Evolutionary conservation across 495 filamentous ascomycete genomes (phyloP).

Genomic region (Neurospora tetraspora): DNA sequence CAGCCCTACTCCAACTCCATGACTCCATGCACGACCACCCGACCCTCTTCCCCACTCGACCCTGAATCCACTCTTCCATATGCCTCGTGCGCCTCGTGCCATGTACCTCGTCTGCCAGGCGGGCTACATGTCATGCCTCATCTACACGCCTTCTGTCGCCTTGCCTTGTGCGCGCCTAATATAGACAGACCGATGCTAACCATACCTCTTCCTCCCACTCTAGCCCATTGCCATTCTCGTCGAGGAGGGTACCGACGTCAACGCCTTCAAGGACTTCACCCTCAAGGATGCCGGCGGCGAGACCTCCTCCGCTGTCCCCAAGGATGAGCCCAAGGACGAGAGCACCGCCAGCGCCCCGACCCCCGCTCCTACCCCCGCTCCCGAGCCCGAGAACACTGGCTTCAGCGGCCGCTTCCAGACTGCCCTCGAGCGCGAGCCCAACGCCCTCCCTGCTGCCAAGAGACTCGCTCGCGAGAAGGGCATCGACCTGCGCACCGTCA

Average conservation of each 20-base stretch:
- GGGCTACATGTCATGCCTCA: not conserved
- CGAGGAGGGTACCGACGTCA: slow-evolving; percentile 78
- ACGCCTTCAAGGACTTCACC: slow-evolving; percentile 80
- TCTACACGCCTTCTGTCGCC: not conserved
- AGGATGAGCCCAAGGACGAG: slow-evolving; percentile 44
- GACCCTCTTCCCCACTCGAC: slow-evolving; percentile 9
- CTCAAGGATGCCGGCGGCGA: slow-evolving; percentile 84
- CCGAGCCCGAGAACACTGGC: slow-evolving; percentile 62
- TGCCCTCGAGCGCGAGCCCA: slow-evolving; percentile 67
- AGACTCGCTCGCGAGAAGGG: slow-evolving; percentile 78
- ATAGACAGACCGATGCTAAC: not conserved
- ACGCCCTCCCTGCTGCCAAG: slow-evolving; percentile 65
- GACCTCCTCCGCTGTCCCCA: slow-evolving; percentile 44
- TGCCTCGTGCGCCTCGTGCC: not conserved
- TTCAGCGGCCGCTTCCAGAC: slow-evolving; percentile 71
- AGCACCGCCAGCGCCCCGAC: slow-evolving; percentile 47
- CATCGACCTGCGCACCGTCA: slow-evolving; percentile 65
- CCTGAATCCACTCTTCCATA: slow-evolving; percentile 3
- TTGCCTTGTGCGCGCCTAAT: slow-evolving; percentile 16
- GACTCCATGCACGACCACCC: slow-evolving; percentile 12
- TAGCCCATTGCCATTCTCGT: slow-evolving; percentile 95
- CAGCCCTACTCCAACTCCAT: slow-evolving; percentile 1
- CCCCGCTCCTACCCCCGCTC: slow-evolving; percentile 47
- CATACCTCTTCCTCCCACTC: slow-evolving; percentile 1
- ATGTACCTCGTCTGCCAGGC: not conserved